Conservation (phyloP, 1,284 basidiomycete genomes). For the Ganoderma meredithae region DNA sequence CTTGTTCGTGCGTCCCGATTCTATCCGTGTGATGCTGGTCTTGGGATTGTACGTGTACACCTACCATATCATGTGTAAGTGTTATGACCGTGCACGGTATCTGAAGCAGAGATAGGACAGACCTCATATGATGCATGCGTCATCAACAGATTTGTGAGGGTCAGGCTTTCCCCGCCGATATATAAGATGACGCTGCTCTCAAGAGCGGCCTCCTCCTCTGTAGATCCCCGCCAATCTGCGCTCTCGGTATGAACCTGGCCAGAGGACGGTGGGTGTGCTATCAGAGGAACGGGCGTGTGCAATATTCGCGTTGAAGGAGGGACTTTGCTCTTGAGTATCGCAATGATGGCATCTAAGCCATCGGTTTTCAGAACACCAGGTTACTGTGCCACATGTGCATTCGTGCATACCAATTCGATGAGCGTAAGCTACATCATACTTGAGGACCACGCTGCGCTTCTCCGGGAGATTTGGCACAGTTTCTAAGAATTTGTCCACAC, state of each 20-base stretch:
- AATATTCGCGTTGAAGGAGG: constrained; percentile 29
- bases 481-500: constrained; percentile 53
- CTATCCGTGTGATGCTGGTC: constrained; percentile 54
- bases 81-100: not conserved
- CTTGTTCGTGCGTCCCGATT: constrained; percentile 77
- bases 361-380: not conserved
- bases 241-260: constrained; percentile 6
- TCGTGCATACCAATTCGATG: constrained; percentile 62
- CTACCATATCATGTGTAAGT: constrained; percentile 44
- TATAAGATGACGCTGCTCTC: constrained; percentile 69
- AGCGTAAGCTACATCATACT: constrained; percentile 86
- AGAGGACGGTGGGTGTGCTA: constrained; percentile 21
- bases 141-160: constrained; percentile 88
- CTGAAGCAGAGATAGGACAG: constrained; percentile 19
- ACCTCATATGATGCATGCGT: constrained; percentile 66
- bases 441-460: constrained; percentile 55
- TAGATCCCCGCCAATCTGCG: not conserved
- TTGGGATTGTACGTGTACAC: constrained; percentile 82
- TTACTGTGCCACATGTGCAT: too few species aligned
- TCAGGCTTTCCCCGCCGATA: constrained; percentile 85
- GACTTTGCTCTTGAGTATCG: constrained; percentile 23
- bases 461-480: constrained; percentile 21
- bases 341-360: constrained; percentile 46
- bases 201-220: constrained; percentile 3
- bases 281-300: constrained; percentile 33